Evolutionary conservation across 2,329 filamentous ascomycete species (phyloP), one percentile per base, ranked within the genome.

Genomic region (Tolypocladium ophioglossoides): DNA sequence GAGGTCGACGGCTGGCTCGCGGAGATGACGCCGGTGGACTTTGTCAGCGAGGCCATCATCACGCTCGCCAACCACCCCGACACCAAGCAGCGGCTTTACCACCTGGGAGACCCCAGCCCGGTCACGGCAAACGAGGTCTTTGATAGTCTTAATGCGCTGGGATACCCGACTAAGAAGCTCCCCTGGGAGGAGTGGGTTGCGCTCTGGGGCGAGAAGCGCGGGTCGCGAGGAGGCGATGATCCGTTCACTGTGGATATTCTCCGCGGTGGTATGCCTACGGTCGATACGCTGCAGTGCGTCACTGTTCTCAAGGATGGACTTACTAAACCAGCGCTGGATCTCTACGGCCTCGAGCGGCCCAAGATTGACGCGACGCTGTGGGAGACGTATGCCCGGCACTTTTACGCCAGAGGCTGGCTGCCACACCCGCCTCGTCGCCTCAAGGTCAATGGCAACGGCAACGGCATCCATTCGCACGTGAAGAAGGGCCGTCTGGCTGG

Each of bases 21-120:
- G 1, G 88, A 92, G 70, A 91, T 91, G 87, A 91, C 88, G 0
- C 87, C 88, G 0, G 88, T 90, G 16, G 87, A 92, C 68, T 91
- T 89, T 62, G 86, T 91, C 55, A 87, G 84, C 70, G 83, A 83
- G 58, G 83, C 86, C 4, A 88, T 92, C 59, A 73, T 87, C 27
- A 82, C 86, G 20, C 77, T 91, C 22, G 78, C 84, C 41, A 83
- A 85, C 59, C 78, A 89, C 55, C 78, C 72, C 0, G 75, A 84
- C 38, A 74, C 77, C 1, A 75, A 83, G 11, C 85, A 88, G 62
- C 76, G 77, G 0, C 71, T 91, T 9, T 89, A 88, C 69, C 88
- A 91, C 61, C 74, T 91, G 0, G 87, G 87, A 7, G 86, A 91
- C 59, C 81, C 88, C 3, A 77, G 79, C 44, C 87, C 87, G 1